Conservation (phyloP, 2,329 filamentous ascomycete genomes). For the Achaetomium macrosporum region DNA sequence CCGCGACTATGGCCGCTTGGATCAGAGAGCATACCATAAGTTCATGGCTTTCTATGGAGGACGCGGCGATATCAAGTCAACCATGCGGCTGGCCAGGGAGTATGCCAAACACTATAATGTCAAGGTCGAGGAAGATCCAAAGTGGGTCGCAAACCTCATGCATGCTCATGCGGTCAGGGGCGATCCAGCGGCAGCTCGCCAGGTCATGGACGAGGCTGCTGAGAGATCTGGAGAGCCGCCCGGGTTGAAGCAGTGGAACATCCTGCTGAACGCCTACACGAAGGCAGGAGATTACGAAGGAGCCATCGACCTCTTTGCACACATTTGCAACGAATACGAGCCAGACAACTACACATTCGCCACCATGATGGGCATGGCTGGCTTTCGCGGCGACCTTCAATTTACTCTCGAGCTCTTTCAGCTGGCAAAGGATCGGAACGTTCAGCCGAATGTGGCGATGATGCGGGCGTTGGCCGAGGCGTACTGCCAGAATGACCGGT, state of each 20-base stretch:
- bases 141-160: constrained; percentile 53
- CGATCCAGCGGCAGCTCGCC: constrained; percentile 53
- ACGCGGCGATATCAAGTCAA: constrained; percentile 41
- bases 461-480: constrained; percentile 61
- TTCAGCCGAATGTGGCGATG: constrained; percentile 52
- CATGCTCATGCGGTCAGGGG: constrained; percentile 66
- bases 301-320: constrained; percentile 58
- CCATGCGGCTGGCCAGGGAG: constrained; percentile 41
- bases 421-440: constrained; percentile 48
- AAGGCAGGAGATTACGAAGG: constrained; percentile 61
- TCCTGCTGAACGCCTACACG: constrained; percentile 64
- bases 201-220: constrained; percentile 58
- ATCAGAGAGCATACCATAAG: constrained; percentile 42
- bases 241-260: constrained; percentile 64
- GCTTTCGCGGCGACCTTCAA: constrained; percentile 66
- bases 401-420: constrained; percentile 60
- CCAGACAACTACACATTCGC: constrained; percentile 63
- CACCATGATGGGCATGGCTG: constrained; percentile 67
- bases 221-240: constrained; percentile 47
- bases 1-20: constrained; percentile 34
- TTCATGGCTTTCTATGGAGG: constrained; percentile 45
- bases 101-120: constrained; percentile 33
- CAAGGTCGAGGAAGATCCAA: constrained; percentile 24
- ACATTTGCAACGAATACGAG: constrained; percentile 43
- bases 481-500: constrained; percentile 53